A percentile compares a stretch with the other conserved stretches of the same genome.
phyloP scores from a whole-genome alignment of 176 grass and related monocot species.

The Carex parvula region DNA sequence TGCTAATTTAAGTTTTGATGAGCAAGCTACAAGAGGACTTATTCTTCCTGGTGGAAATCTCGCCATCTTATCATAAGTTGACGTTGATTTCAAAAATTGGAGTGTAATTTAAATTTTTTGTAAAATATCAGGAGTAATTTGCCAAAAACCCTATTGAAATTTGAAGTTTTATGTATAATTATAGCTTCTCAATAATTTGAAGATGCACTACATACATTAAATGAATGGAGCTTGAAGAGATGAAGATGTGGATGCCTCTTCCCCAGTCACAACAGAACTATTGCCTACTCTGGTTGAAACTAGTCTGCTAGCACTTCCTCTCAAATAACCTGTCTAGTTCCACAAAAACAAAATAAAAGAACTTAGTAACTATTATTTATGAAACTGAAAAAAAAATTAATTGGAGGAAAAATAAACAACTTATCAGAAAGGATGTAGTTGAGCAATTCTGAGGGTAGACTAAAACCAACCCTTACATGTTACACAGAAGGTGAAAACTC shows the following conservation, averaged over 20 bases:
- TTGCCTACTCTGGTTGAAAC: background rate
- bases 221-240: slow-evolving; percentile 19
- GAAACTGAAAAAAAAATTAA: background rate
- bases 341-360: slow-evolving; percentile 23
- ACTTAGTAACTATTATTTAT: background rate
- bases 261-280: slow-evolving; percentile 50
- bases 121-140: slow-evolving; percentile 3
- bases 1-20: background rate
- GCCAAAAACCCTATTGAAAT: background rate
- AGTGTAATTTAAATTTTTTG: background rate
- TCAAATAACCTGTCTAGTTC: slow-evolving; percentile 63
- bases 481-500: too few relatives aligned
- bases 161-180: background rate
- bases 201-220: background rate
- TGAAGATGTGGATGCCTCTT: slow-evolving; percentile 49
- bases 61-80: background rate
- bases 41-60: background rate
- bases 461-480: background rate
- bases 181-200: background rate
- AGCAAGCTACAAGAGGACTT: background rate
- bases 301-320: slow-evolving; percentile 31
- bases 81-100: background rate
- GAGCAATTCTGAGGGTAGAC: background rate
- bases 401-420: background rate
- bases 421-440: background rate